Conservation (phyloP, 2,329 filamentous ascomycete genomes). For the Diaporthe sp. region DNA sequence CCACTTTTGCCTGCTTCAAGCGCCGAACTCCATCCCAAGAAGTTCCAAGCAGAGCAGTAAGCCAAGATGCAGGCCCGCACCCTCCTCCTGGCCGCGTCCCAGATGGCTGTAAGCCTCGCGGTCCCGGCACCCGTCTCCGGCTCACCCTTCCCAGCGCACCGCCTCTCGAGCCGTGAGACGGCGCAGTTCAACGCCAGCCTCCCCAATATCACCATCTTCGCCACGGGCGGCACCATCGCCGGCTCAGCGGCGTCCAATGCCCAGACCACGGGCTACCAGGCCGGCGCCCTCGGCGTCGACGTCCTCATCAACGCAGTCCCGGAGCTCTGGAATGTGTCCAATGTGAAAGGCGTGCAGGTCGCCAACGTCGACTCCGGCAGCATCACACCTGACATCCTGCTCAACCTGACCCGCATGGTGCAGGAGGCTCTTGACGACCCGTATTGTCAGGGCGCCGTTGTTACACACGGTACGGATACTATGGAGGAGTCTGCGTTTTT, state of each 20-base stretch:
- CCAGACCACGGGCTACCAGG: slow-evolving; percentile 57
- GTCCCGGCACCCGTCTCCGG: background rate
- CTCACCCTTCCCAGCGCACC: background rate
- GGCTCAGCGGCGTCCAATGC: slow-evolving; percentile 58
- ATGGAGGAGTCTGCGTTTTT: slow-evolving; percentile 74
- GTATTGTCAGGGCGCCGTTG: slow-evolving; percentile 59
- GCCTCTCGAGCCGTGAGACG: slow-evolving; percentile 16
- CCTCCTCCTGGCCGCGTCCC: background rate
- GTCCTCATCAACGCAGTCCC: slow-evolving; percentile 65
- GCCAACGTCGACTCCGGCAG: slow-evolving; percentile 58
- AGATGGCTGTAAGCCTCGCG: slow-evolving; percentile 15
- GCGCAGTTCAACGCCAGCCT: slow-evolving; percentile 43
- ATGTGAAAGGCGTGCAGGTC: slow-evolving; percentile 64
- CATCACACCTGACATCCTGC: slow-evolving; percentile 61
- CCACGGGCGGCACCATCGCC: slow-evolving; percentile 69
- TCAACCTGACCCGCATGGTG: slow-evolving; percentile 59
- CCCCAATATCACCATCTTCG: slow-evolving; percentile 67
- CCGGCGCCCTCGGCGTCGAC: slow-evolving; percentile 59
- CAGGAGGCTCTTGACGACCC: slow-evolving; percentile 57
- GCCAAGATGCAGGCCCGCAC: slow-evolving; percentile 7
- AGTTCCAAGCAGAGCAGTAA: slow-evolving; percentile 1
- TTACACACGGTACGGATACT: slow-evolving; percentile 75
- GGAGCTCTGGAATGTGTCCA: slow-evolving; percentile 63
- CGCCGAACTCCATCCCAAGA: background rate
- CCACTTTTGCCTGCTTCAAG: background rate